These are phyloP conservation scores for Pseudogymnoascus pannorum DNA, from an alignment of 2,329 filamentous ascomycete genomes.

Conservation along the genomic window DNA sequence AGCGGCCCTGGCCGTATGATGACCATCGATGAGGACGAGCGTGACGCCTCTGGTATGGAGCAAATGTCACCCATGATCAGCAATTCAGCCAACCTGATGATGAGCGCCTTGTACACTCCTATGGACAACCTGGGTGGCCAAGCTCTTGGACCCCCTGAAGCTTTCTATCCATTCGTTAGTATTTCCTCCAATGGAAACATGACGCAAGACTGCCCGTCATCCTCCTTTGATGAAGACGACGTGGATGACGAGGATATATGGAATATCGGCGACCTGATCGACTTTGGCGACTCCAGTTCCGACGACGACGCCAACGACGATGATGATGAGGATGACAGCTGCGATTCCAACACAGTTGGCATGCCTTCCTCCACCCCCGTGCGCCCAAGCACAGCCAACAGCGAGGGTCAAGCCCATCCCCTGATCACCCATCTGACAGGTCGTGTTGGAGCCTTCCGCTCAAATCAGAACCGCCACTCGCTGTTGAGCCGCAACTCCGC, in stretches of 20 bases:
- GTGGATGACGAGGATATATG: constrained; percentile 58
- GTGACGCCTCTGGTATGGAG: constrained; percentile 10
- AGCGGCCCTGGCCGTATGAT: constrained; percentile 21
- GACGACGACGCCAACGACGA: constrained; percentile 53
- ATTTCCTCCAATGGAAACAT: constrained; percentile 49
- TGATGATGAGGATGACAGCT: constrained; percentile 36
- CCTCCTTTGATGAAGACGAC: constrained; percentile 45
- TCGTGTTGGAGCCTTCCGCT: constrained; percentile 72
- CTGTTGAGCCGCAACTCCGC: constrained; percentile 46
- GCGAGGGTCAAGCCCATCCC: constrained; percentile 42
- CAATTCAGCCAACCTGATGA: constrained; percentile 69
- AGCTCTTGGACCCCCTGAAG: constrained; percentile 65
- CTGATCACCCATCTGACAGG: constrained; percentile 61
- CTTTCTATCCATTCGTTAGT: constrained; percentile 62
- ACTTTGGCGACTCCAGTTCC: constrained; percentile 54
- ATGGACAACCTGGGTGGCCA: constrained; percentile 38
- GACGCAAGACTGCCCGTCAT: constrained; percentile 45
- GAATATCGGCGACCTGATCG: constrained; percentile 66
- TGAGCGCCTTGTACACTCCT: constrained; percentile 48
- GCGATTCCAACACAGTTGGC: constrained; percentile 35
- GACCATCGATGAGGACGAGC: constrained; percentile 33
- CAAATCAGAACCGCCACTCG: constrained; percentile 47
- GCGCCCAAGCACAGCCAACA: constrained; percentile 41
- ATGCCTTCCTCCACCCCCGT: constrained; percentile 46
- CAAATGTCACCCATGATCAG: constrained; percentile 47